Conservation (phyloP, 2,329 filamentous ascomycete species). For the Colletotrichum caudatum region DNA sequence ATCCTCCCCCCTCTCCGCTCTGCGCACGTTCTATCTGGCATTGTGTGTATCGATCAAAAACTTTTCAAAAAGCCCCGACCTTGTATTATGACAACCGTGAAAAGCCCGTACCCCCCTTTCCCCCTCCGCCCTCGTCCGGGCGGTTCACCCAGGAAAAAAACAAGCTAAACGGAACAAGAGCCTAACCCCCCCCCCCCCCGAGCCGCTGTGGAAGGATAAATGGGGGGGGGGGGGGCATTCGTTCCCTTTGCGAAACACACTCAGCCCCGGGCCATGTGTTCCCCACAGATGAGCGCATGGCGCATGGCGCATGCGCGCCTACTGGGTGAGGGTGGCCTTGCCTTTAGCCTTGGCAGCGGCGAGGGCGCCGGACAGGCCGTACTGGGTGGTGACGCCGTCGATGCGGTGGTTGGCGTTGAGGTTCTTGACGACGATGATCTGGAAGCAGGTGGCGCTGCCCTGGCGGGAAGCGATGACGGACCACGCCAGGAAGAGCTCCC, state of each 20-base stretch:
- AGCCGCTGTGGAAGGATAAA: background rate
- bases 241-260: conserved; percentile 18
- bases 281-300: background rate
- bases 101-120: background rate
- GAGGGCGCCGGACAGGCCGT: conserved; percentile 73
- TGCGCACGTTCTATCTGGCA: conserved; percentile 9
- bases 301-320: background rate
- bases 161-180: background rate
- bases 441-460: conserved; percentile 86
- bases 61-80: conserved; percentile 13
- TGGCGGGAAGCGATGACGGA: conserved; percentile 87
- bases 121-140: too few species aligned
- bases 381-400: conserved; percentile 78
- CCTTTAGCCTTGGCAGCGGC: conserved; percentile 50
- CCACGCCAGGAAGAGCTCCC: conserved; percentile 91
- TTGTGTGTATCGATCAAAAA: conserved; percentile 21
- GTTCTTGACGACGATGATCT: conserved; percentile 90
- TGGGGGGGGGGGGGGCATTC: background rate
- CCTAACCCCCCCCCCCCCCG: background rate
- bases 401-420: conserved; percentile 87
- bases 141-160: background rate
- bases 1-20: background rate
- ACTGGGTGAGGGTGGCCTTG: conserved; percentile 28
- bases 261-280: background rate
- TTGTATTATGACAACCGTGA: conserved; percentile 19